Base-by-base conservation (phyloP, 163 green algal genomes). In the Chlorella variabilis region DNA sequence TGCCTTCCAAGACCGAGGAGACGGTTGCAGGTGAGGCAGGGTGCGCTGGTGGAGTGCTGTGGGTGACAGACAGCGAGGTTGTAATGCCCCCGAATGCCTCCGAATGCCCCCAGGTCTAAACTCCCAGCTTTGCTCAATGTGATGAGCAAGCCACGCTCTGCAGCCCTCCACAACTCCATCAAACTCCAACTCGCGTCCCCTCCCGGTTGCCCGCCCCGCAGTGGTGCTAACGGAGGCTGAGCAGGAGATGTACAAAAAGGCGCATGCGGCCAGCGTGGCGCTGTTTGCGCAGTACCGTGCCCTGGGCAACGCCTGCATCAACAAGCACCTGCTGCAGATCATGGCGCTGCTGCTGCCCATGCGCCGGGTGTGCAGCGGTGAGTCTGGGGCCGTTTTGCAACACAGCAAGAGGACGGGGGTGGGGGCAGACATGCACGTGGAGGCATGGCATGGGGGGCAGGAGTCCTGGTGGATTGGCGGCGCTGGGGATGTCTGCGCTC, bases 311-410 rank as follows among this genome's bases (percentile, higher is more conserved):
- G 29, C 23, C n/a, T 65, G 49, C 27, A 89, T 95, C 68, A 89
- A 78, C 68, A 86, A 86, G 56, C 75, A 88, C 74, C 79, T 93
- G 48, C 88, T 96, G 67, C 84, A 88, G 61, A 92, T 95, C 86
- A 95, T 91, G 87, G 77, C 84, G 41, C 87, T 95, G 63, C 89
- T 96, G 66, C 77, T 87, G 61, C 93, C 93, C 56, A 87, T 96
- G 74, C 87, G 91, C 29, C 83, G 87, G 48, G 89, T 93, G 77
- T 93, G 90, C 87, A 89, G 82, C 76, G 90, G 91, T 80, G 45
- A 86, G 89, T n/a, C n/a, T n/a, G n/a, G n/a, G n/a, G n/a, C n/a
- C n/a, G n/a, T n/a, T n/a, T n/a, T n/a, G n/a, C n/a, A n/a, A n/a
- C n/a, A n/a, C n/a, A n/a, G n/a, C n/a, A n/a, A n/a, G n/a, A n/a